Percentiles rank a stretch among this genome's conserved stretches.
Evolutionary conservation across 306 rosid species (phyloP).

Genomic region (Elaeagnus macrophylla): DNA sequence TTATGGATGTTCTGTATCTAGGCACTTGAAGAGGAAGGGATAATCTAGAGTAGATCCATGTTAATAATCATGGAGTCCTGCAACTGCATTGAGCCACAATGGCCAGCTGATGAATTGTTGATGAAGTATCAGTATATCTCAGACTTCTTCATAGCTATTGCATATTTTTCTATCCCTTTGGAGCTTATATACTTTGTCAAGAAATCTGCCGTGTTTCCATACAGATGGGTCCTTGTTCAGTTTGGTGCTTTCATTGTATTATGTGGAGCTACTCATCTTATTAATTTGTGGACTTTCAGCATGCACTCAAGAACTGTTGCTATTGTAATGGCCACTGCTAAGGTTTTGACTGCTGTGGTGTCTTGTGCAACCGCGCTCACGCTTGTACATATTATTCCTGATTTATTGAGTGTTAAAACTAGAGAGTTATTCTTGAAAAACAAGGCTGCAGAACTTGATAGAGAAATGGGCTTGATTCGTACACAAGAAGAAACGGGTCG

Average conservation of each 20-base stretch:
- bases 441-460: constrained; percentile 76
- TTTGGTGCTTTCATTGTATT: constrained; percentile 78
- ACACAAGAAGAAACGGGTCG: constrained; percentile 79
- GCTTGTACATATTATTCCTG: constrained; percentile 80
- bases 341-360: constrained; percentile 69
- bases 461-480: constrained; percentile 75
- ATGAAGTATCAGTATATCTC: constrained; percentile 72
- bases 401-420: constrained; percentile 66
- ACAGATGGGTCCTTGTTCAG: constrained; percentile 83
- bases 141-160: constrained; percentile 64
- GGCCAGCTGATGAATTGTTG: constrained; percentile 59
- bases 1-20: background rate
- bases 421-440: constrained; percentile 67
- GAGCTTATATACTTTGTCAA: constrained; percentile 73
- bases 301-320: constrained; percentile 61
- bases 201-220: constrained; percentile 72
- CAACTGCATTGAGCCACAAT: constrained; percentile 67
- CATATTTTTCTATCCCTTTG: constrained; percentile 70
- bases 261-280: constrained; percentile 80
- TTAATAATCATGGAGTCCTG: constrained; percentile 41
- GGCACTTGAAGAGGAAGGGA: constrained; percentile 27
- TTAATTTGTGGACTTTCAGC: constrained; percentile 59
- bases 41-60: constrained; percentile 24
- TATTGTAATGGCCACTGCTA: constrained; percentile 54
- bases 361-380: constrained; percentile 71